Evolutionary conservation across 2,329 filamentous ascomycete genomes (phyloP).

Genomic region (Apiospora rasikravindrae): DNA sequence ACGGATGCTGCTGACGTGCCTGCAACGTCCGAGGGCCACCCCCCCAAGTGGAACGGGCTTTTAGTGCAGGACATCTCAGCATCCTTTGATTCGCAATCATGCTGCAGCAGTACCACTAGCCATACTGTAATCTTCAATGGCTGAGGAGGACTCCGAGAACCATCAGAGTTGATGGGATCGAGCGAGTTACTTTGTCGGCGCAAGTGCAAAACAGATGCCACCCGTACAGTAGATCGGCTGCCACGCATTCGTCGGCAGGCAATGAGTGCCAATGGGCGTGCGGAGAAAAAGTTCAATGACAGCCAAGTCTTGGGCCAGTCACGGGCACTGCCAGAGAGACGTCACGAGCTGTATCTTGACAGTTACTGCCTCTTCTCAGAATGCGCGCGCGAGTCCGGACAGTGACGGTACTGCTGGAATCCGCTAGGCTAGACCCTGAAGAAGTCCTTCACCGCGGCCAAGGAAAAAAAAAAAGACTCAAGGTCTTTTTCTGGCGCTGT

Average conservation of each 20-base stretch:
- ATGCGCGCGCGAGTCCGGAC: background rate
- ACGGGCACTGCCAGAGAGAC: conserved; percentile 8
- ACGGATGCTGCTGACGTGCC: conserved; percentile 32
- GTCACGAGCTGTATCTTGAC: conserved; percentile 13
- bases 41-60: conserved; percentile 30
- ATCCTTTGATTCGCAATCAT: conserved; percentile 30
- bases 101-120: conserved; percentile 27
- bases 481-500: background rate
- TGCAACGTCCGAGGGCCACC: conserved; percentile 27
- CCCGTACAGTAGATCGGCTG: background rate
- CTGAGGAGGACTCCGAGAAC: conserved; percentile 22
- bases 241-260: background rate
- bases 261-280: background rate
- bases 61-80: conserved; percentile 26
- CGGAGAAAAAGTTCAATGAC: conserved; percentile 15
- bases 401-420: background rate
- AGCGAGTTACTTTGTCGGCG: conserved; percentile 14
- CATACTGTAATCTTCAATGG: conserved; percentile 31
- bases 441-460: conserved; percentile 11
- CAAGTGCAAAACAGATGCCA: conserved; percentile 16
- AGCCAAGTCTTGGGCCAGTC: background rate
- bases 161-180: conserved; percentile 24
- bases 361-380: conserved; percentile 6
- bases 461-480: background rate
- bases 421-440: conserved; percentile 13